These are phyloP conservation scores for Lactuca sativa DNA, from an alignment of 129 eudicot genomes.

Conservation along the genomic window DNA sequence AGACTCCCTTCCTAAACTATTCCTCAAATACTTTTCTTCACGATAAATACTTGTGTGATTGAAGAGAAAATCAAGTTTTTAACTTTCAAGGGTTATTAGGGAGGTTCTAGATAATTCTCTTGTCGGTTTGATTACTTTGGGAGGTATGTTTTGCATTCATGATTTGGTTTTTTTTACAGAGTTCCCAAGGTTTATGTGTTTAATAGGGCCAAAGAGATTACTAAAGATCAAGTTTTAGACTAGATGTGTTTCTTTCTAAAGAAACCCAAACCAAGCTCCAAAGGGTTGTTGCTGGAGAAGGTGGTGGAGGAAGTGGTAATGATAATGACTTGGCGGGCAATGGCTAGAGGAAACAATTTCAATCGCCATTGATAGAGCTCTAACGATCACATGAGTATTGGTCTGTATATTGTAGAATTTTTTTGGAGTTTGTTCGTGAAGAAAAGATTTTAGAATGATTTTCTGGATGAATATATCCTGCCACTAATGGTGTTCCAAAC, in stretches of 20 bases:
- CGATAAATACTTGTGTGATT: constrained; percentile 72
- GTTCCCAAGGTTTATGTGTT: constrained; percentile 77
- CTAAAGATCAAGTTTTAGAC: constrained; percentile 86
- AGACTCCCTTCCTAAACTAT: constrained; percentile 4
- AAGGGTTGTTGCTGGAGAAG: constrained; percentile 78
- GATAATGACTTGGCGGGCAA: too few species aligned
- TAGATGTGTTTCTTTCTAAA: constrained; percentile 76
- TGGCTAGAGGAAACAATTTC: too few species aligned
- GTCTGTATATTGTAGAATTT: too few species aligned
- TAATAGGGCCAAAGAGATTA: constrained; percentile 77
- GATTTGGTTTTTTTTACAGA: constrained; percentile 68
- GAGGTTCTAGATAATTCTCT: constrained; percentile 61
- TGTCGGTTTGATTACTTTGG: constrained; percentile 94
- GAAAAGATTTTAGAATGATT: too few species aligned
- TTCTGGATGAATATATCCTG: too few species aligned
- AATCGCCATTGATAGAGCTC: too few species aligned
- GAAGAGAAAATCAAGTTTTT: constrained; percentile 85
- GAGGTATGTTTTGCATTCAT: constrained; percentile 76
- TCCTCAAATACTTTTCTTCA: constrained; percentile 56
- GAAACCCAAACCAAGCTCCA: constrained; percentile 60
- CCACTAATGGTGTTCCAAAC: too few species aligned
- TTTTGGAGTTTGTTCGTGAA: too few species aligned
- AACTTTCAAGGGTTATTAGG: constrained; percentile 58
- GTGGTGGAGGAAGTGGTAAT: constrained; percentile 47
- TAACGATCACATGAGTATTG: too few species aligned